phyloP scores from a whole-genome alignment of 768 basidiomycete species.

The Lyophyllum shimeji region DNA sequence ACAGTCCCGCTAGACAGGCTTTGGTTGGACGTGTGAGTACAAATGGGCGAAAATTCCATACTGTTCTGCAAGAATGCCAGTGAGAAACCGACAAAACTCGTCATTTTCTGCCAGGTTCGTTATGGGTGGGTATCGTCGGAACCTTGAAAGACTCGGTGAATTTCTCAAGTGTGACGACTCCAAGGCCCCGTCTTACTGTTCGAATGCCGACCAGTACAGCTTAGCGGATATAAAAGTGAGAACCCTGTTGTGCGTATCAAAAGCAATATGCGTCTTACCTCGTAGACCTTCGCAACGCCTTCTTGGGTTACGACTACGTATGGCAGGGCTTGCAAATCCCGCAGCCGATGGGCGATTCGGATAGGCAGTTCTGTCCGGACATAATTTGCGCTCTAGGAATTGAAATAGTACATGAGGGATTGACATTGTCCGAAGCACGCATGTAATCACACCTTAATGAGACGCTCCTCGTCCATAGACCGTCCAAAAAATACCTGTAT shows the following conservation, averaged over 20 bases:
- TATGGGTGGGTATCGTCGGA: slow-evolving; percentile 73
- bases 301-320: slow-evolving; percentile 88
- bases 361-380: slow-evolving; percentile 88
- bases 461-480: slow-evolving; percentile 72
- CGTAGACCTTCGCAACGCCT: slow-evolving; percentile 79
- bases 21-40: slow-evolving; percentile 7
- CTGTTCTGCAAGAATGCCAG: slow-evolving; percentile 72
- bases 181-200: slow-evolving; percentile 50
- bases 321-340: slow-evolving; percentile 84
- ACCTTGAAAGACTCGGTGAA: slow-evolving; percentile 35
- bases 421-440: background rate
- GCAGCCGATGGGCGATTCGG: slow-evolving; percentile 82
- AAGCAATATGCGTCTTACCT: slow-evolving; percentile 46
- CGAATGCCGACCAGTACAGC: slow-evolving; percentile 88
- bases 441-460: slow-evolving; percentile 59
- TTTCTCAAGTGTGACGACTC: background rate
- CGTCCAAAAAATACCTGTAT: slow-evolving; percentile 90
- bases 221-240: slow-evolving; percentile 26
- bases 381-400: slow-evolving; percentile 78
- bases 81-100: slow-evolving; percentile 73
- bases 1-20: slow-evolving; percentile 55
- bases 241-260: background rate
- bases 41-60: slow-evolving; percentile 33
- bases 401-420: background rate
- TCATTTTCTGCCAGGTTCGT: slow-evolving; percentile 74